Evolutionary conservation across 176 grass and related monocot genomes (phyloP), one percentile per base, ranked within the genome.

Genomic region (Avena eriantha): DNA sequence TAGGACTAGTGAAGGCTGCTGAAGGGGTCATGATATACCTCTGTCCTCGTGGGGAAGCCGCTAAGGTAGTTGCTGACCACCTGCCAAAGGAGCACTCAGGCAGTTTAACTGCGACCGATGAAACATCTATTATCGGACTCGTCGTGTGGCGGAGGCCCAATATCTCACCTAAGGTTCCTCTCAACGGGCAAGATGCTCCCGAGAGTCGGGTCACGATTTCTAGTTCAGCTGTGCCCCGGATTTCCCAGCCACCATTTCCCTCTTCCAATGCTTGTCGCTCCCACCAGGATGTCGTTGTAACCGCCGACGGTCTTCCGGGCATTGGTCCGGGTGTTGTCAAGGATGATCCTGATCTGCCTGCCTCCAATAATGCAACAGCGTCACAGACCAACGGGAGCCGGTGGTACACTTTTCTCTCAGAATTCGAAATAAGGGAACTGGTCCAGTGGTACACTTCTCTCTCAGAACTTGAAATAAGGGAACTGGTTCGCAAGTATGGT

Each of bases 121-220:
- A 35, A 56, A 59, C 67, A 51, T 79, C 58, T 39, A 55, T 83
- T 68, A 81, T 93, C 17, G 93, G 93, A 53, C 80, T 95, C 21
- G 82, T 87, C 15, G 95, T 98, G 46, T 98, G 93, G 95, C 56
- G 86, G 76, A 88, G 91, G n/a, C 78, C 78, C 50, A n/a, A n/a
- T n/a, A n/a, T n/a, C 58, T 86, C 83, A 63, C 82, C 87, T 56
- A 85, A 83, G 80, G 8, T 41, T 49, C 10, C 48, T 10, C 43
- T 84, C 72, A 88, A 72, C 24, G 88, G 83, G 54, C 88, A 84
- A 14, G 87, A 80, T 75, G 64, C 26, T 12, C 34, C 76, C n/a
- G 93, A 67, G 51, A 72, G 47, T 17, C 87, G 82, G 39, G 73
- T 72, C 19, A 85, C 77, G 48, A 69, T 74, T 64, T 26, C 90